phyloP scores from a whole-genome alignment of 2,329 filamentous ascomycete species.

The Dactylellina drechsleri region DNA sequence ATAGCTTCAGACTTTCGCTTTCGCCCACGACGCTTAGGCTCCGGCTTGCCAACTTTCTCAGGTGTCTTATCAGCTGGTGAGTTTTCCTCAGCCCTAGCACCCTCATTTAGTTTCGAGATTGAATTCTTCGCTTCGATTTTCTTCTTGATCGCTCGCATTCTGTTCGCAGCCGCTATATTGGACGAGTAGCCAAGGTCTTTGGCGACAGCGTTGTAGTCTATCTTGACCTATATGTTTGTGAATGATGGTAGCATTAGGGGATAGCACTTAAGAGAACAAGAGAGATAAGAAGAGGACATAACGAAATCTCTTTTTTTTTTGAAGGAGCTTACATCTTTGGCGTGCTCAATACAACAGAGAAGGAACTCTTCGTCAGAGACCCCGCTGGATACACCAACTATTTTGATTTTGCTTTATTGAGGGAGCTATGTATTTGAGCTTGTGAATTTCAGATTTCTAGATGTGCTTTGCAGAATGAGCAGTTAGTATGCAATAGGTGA shows the following conservation, averaged over 20 bases:
- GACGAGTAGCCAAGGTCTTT: conserved; percentile 40
- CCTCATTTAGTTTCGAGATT: neutral
- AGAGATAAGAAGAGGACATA: too few relatives aligned
- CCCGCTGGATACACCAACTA: conserved; percentile 1
- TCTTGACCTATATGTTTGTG: conserved; percentile 21
- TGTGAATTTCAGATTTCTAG: neutral
- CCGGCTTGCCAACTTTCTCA: conserved; percentile 12
- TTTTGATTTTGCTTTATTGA: neutral
- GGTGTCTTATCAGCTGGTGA: neutral
- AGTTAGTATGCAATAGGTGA: too few relatives aligned
- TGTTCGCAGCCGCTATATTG: conserved; percentile 13
- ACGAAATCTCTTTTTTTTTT: too few relatives aligned
- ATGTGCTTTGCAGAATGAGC: too few relatives aligned
- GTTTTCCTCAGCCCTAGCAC: neutral
- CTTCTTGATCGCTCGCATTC: conserved; percentile 28
- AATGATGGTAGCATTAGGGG: neutral
- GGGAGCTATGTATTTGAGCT: neutral
- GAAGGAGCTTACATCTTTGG: conserved; percentile 21
- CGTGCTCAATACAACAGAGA: conserved; percentile 36
- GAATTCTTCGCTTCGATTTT: conserved; percentile 19
- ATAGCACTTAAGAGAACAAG: too few relatives aligned
- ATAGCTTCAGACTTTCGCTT: conserved; percentile 31
- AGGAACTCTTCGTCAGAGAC: conserved; percentile 31
- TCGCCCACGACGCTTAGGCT: conserved; percentile 17
- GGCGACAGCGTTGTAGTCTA: conserved; percentile 31